A percentile compares a stretch with the other conserved stretches of the same genome.
These are phyloP conservation scores for Teratosphaeriaceae sp. DNA, from an alignment of 2,329 filamentous ascomycete species.

Conservation along the genomic window DNA sequence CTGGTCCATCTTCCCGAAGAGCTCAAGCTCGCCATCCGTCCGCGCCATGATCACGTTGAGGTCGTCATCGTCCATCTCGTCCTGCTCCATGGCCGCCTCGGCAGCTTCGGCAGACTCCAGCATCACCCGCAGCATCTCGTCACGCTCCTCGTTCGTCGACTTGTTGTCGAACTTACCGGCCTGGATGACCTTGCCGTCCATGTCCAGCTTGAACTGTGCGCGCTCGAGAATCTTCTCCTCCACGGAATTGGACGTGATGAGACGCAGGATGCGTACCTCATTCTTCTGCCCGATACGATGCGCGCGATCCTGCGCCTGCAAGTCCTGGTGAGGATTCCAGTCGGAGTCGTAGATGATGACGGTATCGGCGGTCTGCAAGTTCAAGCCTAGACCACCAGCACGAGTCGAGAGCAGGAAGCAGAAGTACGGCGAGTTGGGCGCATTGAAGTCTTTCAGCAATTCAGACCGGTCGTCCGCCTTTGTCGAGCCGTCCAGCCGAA, in stretches of 20 bases:
- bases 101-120: constrained; percentile 70
- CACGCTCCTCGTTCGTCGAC: constrained; percentile 95
- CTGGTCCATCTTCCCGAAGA: constrained; percentile 80
- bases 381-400: constrained; percentile 94
- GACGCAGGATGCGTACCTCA: constrained; percentile 88
- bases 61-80: constrained; percentile 98
- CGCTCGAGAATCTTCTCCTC: constrained; percentile 98
- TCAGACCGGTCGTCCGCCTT: constrained; percentile 97
- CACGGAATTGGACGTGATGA: constrained; percentile 95
- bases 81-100: constrained; percentile 65
- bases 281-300: constrained; percentile 99
- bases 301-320: constrained; percentile 98
- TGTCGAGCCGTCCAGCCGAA: constrained; percentile 92
- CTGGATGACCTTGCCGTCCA: constrained; percentile 99
- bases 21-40: constrained; percentile 66
- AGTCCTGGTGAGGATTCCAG: constrained; percentile 99
- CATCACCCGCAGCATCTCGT: constrained; percentile 90
- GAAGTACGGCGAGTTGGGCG: constrained; percentile 84
- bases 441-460: constrained; percentile 82
- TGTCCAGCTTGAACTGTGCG: constrained; percentile 95
- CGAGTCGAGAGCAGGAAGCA: constrained; percentile 98
- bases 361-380: constrained; percentile 94
- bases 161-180: constrained; percentile 99
- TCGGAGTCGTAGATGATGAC: constrained; percentile 99
- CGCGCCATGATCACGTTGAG: constrained; percentile 91